phyloP scores from a whole-genome alignment of 2,329 filamentous ascomycete genomes.

The Verticillium albo-atrum region DNA sequence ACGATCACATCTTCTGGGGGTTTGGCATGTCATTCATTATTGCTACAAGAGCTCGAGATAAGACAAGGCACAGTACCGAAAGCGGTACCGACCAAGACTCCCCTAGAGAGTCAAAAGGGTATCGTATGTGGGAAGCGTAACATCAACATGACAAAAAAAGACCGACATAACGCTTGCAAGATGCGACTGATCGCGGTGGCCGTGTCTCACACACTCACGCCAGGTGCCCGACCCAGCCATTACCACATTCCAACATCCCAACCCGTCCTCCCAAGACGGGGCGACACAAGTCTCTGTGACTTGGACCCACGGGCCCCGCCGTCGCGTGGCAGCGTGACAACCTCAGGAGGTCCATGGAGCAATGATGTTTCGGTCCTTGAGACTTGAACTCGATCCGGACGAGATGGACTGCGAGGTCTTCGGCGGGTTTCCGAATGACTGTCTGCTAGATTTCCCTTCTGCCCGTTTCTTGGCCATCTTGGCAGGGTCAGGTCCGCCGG shows the following conservation, averaged over 20 bases:
- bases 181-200: neutral
- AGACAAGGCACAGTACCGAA: neutral
- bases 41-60: neutral
- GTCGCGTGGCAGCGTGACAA: neutral
- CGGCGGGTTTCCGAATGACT: conserved; percentile 18
- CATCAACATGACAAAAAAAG: neutral
- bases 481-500: conserved; percentile 41
- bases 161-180: neutral
- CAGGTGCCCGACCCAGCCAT: neutral
- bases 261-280: neutral
- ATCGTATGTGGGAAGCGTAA: neutral
- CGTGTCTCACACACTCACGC: neutral
- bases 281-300: neutral
- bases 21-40: neutral
- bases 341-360: conserved; percentile 22
- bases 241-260: neutral
- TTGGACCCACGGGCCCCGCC: no score
- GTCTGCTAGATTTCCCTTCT: conserved; percentile 22
- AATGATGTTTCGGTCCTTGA: conserved; percentile 23
- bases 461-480: conserved; percentile 31
- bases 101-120: neutral
- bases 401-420: conserved; percentile 26
- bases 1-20: neutral
- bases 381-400: conserved; percentile 28
- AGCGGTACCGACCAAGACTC: neutral